Evolutionary conservation across 129 eudicot species (phyloP), one percentile per base, ranked within the genome.

Genomic region (Calendula officinalis): DNA sequence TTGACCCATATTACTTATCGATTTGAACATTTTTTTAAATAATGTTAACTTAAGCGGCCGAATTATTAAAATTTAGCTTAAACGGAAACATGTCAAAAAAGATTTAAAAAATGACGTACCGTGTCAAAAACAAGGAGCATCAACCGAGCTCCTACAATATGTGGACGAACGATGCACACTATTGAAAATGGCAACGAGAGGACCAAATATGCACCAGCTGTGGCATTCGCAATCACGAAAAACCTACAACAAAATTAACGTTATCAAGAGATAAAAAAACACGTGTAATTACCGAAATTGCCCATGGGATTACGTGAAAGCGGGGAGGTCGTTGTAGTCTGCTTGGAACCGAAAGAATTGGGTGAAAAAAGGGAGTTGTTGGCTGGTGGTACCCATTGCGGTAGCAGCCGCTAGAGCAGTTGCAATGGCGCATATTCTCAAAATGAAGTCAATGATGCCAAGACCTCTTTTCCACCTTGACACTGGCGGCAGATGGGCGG

Each of bases 171-270:
- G 50, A 90, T 90, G 77, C 89, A 70, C 16, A 86, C 80, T 0
- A 90, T 75, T 50, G 97, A 86, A 82, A 90, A 84, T 1, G 95
- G 97, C 67, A 90, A 62, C 4, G 97, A 90, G 40, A 90, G 85
- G 12, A 90, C 95, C 4, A 90, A 68, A 85, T 90, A 90, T 5
- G 80, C 89, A 39, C 92, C 86, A 2, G 95, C 95, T 35, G 71
- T 64, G 7, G 89, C 97, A 68, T 86, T 90, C n/a, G 92, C 97
- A 14, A 86, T 78, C 62, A 90, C 95, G 4, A 90, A 90, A 70
- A 69, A 90, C 75, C 97, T 90, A 83, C 77, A 77, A 14, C 6
- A 22, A 50, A 41, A 57, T 16, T 16, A 22, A 22, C 13, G 0
- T 45, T 13, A 39, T 64, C 27, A 51, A 9, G 33, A 74, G 4